phyloP scores from a whole-genome alignment of 345 rosid genomes.

The Citrus medica region DNA sequence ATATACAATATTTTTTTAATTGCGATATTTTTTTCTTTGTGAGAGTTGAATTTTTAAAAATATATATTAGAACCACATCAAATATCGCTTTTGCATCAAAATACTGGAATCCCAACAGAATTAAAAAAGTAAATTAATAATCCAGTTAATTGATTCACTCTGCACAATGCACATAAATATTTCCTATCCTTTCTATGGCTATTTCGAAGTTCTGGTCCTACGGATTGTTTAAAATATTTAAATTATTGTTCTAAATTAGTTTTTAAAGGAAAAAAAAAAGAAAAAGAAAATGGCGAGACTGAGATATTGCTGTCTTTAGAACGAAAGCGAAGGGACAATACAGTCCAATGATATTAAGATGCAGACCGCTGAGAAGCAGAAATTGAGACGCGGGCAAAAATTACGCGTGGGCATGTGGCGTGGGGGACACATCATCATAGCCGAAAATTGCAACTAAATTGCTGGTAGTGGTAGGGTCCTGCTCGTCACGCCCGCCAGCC shows the following conservation, averaged over 20 bases:
- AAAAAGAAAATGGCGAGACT: background rate
- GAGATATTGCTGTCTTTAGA: background rate
- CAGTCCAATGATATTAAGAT: background rate
- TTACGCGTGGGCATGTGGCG: conserved; percentile 23
- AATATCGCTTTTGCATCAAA: too few relatives aligned
- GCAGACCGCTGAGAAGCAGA: conserved; percentile 1
- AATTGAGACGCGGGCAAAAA: conserved; percentile 12
- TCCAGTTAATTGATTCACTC: too few relatives aligned
- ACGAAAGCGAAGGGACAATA: background rate
- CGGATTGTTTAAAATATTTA: too few relatives aligned
- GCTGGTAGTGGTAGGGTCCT: conserved; percentile 19
- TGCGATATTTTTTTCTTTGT: too few relatives aligned
- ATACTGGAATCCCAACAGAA: too few relatives aligned
- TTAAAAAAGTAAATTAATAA: too few relatives aligned
- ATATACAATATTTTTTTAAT: too few relatives aligned
- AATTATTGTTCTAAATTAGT: too few relatives aligned
- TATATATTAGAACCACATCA: too few relatives aligned
- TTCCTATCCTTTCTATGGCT: too few relatives aligned
- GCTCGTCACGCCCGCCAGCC: conserved; percentile 15
- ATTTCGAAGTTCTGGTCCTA: background rate
- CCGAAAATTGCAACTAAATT: background rate
- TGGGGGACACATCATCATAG: conserved; percentile 8
- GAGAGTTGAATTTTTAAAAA: too few relatives aligned
- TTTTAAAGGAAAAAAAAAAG: too few relatives aligned
- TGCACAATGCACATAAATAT: background rate